phyloP scores from a whole-genome alignment of 176 grass and related monocot genomes.

The Triticum urartu region DNA sequence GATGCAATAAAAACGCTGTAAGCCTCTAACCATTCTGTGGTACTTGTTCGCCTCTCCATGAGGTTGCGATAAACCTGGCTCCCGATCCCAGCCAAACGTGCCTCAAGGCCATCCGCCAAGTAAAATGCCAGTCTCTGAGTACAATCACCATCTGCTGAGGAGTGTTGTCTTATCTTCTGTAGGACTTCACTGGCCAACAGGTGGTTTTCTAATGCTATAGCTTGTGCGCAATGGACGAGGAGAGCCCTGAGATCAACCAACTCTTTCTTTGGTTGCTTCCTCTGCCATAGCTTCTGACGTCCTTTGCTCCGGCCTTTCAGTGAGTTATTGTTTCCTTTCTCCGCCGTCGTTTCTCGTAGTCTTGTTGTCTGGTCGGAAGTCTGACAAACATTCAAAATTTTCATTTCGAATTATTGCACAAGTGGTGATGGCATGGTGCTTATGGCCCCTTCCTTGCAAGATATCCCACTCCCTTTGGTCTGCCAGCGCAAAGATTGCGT shows the following conservation, averaged over 20 bases:
- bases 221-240: not conserved
- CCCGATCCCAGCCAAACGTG: conserved; percentile 22
- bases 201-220: too few relatives aligned
- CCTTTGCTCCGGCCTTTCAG: not conserved
- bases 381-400: conserved; percentile 34
- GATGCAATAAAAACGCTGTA: conserved; percentile 20
- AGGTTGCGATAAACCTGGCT: conserved; percentile 37
- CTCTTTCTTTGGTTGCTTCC: conserved; percentile 23
- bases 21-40: conserved; percentile 21
- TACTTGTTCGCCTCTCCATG: conserved; percentile 7
- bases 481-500: not conserved
- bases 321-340: conserved; percentile 25
- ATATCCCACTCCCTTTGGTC: conserved; percentile 25
- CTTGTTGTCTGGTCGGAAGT: not conserved
- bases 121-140: too few relatives aligned
- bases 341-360: conserved; percentile 29
- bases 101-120: too few relatives aligned
- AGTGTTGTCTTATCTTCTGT: too few relatives aligned
- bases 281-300: not conserved
- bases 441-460: conserved; percentile 34
- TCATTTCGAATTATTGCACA: conserved; percentile 40
- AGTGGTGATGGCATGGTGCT: conserved; percentile 47
- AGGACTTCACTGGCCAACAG: too few relatives aligned
- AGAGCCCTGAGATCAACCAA: conserved; percentile 45
- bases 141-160: too few relatives aligned